A percentile compares a stretch with the other conserved stretches of the same genome.
Evolutionary conservation across 164 flowering plant species (phyloP).

Genomic region (Vitis rotundifolia): DNA sequence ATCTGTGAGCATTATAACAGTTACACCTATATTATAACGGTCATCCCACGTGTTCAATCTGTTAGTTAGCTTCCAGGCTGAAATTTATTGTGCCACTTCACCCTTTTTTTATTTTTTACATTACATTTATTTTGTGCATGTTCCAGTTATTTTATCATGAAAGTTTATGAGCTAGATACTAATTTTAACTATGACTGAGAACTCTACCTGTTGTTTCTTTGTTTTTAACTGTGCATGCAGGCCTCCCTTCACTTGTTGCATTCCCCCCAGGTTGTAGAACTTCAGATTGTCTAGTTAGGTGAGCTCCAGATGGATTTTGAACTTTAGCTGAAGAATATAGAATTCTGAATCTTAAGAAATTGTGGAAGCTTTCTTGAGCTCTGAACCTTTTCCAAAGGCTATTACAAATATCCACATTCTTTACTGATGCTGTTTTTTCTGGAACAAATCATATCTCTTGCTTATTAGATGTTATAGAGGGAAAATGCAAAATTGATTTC

Average conservation of each 20-base stretch:
- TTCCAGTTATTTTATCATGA: not conserved
- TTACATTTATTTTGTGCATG: too few relatives aligned
- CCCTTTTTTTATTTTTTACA: too few relatives aligned
- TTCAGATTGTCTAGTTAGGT: slow-evolving; percentile 76
- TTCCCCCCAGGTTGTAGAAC: slow-evolving; percentile 69
- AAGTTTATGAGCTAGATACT: not conserved
- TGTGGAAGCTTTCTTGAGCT: not conserved
- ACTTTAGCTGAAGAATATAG: not conserved
- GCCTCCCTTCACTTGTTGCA: slow-evolving; percentile 79
- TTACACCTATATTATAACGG: too few relatives aligned
- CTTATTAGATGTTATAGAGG: not conserved
- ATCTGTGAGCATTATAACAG: too few relatives aligned
- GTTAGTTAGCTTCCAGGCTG: too few relatives aligned
- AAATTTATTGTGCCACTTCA: too few relatives aligned
- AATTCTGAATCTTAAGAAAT: not conserved
- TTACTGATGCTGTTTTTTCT: not conserved
- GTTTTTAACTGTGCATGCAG: slow-evolving; percentile 35
- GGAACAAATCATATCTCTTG: too few relatives aligned
- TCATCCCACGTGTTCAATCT: too few relatives aligned
- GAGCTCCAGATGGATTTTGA: slow-evolving; percentile 22
- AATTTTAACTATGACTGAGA: not conserved
- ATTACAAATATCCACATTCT: not conserved
- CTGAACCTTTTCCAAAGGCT: too few relatives aligned
- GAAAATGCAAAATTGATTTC: not conserved
- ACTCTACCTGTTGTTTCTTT: not conserved